phyloP scores from a whole-genome alignment of 352 stramenopile species.

The Lagenidium giganteum region DNA sequence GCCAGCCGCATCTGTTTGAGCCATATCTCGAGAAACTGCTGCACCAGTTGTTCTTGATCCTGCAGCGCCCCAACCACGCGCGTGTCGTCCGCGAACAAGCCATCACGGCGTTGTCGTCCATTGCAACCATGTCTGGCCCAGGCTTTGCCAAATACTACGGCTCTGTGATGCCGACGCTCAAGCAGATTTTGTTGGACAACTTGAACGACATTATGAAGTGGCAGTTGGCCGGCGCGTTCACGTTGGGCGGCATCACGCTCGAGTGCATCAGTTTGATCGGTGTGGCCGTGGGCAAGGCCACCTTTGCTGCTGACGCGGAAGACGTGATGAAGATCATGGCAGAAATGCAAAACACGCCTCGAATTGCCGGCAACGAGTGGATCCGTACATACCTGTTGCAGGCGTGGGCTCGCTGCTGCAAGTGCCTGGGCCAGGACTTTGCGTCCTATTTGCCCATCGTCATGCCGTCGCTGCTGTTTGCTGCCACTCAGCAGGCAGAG shows the following conservation, averaged over 20 bases:
- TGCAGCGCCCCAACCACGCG: constrained; percentile 37
- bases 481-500: constrained; percentile 75
- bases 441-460: constrained; percentile 70
- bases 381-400: constrained; percentile 82
- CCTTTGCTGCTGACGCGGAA: constrained; percentile 61
- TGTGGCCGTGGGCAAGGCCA: constrained; percentile 64
- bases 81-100: constrained; percentile 76
- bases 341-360: constrained; percentile 78
- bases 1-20: constrained; percentile 45
- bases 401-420: constrained; percentile 72
- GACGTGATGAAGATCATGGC: constrained; percentile 84
- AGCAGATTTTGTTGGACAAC: constrained; percentile 61
- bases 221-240: constrained; percentile 46
- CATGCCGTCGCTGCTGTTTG: constrained; percentile 77
- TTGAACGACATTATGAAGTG: constrained; percentile 48
- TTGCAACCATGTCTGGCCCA: constrained; percentile 55
- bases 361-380: constrained; percentile 75
- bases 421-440: constrained; percentile 75
- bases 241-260: constrained; percentile 78
- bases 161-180: constrained; percentile 65
- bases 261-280: constrained; percentile 80
- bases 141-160: constrained; percentile 73
- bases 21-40: constrained; percentile 77
- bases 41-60: constrained; percentile 54
- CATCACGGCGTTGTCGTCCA: constrained; percentile 76